phyloP scores from a whole-genome alignment of 2,329 filamentous ascomycete genomes.

The Akanthomyces muscarius region DNA sequence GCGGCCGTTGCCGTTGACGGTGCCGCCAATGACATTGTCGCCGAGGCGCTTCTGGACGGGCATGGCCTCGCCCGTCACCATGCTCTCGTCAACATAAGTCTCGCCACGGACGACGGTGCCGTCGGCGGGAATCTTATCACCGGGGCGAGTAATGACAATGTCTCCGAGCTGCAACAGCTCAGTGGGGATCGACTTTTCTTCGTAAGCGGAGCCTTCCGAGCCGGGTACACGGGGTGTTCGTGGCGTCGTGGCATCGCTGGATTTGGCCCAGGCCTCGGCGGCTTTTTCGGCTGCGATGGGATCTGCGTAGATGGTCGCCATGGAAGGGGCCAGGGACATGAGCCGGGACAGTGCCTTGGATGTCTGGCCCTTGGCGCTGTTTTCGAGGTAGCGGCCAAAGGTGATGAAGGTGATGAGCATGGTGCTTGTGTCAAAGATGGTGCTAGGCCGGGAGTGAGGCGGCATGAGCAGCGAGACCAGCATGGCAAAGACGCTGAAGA shows the following conservation, averaged over 20 bases:
- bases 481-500: conserved; percentile 90
- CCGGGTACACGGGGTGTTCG: conserved; percentile 32
- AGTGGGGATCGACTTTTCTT: conserved; percentile 84
- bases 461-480: conserved; percentile 69
- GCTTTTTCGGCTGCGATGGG: conserved; percentile 90
- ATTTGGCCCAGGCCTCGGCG: conserved; percentile 66
- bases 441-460: conserved; percentile 76
- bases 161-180: conserved; percentile 93
- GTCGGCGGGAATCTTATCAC: conserved; percentile 95
- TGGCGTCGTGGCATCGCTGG: conserved; percentile 26
- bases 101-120: conserved; percentile 82
- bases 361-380: conserved; percentile 91
- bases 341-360: conserved; percentile 88
- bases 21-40: conserved; percentile 79
- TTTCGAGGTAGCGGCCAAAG: conserved; percentile 86
- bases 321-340: conserved; percentile 94
- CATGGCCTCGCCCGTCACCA: conserved; percentile 97
- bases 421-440: conserved; percentile 94
- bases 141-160: conserved; percentile 85
- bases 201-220: conserved; percentile 58
- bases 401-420: conserved; percentile 98
- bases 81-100: conserved; percentile 93
- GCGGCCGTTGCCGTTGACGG: conserved; percentile 89
- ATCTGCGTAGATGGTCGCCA: conserved; percentile 94
- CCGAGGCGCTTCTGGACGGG: conserved; percentile 86